Percentiles rank a stretch among this genome's conserved stretches.
These are phyloP conservation scores for Aschersonia sp. DNA, from an alignment of 2,329 filamentous ascomycete genomes.

Conservation along the genomic window DNA sequence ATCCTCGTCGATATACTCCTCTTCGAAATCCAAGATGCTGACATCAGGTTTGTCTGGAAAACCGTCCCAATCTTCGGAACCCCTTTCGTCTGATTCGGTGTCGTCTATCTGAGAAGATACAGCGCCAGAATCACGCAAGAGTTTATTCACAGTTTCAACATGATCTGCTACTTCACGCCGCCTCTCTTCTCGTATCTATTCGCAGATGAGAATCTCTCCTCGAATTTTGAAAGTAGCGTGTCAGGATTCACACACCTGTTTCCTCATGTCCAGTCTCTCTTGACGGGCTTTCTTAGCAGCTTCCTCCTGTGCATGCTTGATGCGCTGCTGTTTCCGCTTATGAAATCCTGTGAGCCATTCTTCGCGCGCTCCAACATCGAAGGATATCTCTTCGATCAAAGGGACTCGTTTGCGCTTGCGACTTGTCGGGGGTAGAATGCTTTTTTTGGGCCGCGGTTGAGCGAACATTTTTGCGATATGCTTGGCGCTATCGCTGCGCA, in stretches of 20 bases:
- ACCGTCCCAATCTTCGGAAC: conserved; percentile 49
- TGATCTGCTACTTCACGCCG: conserved; percentile 72
- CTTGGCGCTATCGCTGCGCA: background rate
- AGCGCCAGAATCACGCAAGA: conserved; percentile 46
- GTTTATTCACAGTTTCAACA: conserved; percentile 58
- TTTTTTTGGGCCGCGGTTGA: conserved; percentile 44
- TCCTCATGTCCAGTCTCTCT: conserved; percentile 60
- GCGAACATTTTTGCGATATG: conserved; percentile 28
- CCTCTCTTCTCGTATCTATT: conserved; percentile 68
- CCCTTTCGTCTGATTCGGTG: conserved; percentile 22
- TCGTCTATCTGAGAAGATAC: conserved; percentile 25
- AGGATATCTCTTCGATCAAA: conserved; percentile 65
- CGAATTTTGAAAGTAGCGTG: no score
- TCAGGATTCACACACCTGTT: conserved; percentile 44
- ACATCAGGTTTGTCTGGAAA: conserved; percentile 37
- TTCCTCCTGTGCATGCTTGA: conserved; percentile 72
- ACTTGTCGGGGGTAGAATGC: conserved; percentile 38
- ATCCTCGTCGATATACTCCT: conserved; percentile 94
- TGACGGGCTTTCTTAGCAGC: conserved; percentile 63
- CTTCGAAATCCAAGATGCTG: conserved; percentile 60
- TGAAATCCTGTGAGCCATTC: conserved; percentile 94
- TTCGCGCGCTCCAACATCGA: conserved; percentile 64
- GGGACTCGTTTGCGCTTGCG: conserved; percentile 52
- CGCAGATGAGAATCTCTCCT: background rate
- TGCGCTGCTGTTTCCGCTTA: conserved; percentile 80